Percentiles rank a stretch among this genome's conserved stretches.
phyloP scores from a whole-genome alignment of 1,139 yeast species.

The Blastobotrys persicus region DNA sequence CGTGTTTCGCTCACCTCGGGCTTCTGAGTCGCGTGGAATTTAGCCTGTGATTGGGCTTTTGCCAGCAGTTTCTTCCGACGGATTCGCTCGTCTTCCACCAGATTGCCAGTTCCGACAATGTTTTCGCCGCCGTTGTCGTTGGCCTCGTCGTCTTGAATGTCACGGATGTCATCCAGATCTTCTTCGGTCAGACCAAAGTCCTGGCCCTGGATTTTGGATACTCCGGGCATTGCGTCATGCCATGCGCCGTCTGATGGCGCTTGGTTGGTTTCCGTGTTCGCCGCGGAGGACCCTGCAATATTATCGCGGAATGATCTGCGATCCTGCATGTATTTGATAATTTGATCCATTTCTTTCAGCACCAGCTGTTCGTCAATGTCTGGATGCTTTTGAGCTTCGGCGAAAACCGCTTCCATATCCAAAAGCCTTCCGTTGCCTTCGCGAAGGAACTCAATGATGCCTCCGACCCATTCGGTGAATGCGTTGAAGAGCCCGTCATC shows the following conservation, averaged over 20 bases:
- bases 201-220: conserved; percentile 43
- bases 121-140: conserved; percentile 39
- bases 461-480: conserved; percentile 67
- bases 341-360: conserved; percentile 43
- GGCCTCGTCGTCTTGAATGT: conserved; percentile 30
- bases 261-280: conserved; percentile 2
- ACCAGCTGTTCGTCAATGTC: conserved; percentile 45
- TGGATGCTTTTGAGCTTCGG: conserved; percentile 38
- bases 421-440: conserved; percentile 42
- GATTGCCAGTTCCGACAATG: conserved; percentile 14
- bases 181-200: conserved; percentile 57
- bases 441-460: conserved; percentile 60
- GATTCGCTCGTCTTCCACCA: conserved; percentile 5
- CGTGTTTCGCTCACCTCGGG: conserved; percentile 33
- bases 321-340: conserved; percentile 45
- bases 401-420: conserved; percentile 36
- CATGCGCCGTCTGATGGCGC: conserved; percentile 11
- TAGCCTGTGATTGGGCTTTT: conserved; percentile 7
- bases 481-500: conserved; percentile 75
- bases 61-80: conserved; percentile 10
- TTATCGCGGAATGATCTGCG: conserved; percentile 42
- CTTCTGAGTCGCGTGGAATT: conserved; percentile 18
- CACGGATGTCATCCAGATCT: conserved; percentile 31
- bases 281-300: conserved; percentile 12
- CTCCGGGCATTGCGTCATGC: conserved; percentile 38